Conservation (phyloP, 2,329 filamentous ascomycete species). For the Sordariomycetes sp. region DNA sequence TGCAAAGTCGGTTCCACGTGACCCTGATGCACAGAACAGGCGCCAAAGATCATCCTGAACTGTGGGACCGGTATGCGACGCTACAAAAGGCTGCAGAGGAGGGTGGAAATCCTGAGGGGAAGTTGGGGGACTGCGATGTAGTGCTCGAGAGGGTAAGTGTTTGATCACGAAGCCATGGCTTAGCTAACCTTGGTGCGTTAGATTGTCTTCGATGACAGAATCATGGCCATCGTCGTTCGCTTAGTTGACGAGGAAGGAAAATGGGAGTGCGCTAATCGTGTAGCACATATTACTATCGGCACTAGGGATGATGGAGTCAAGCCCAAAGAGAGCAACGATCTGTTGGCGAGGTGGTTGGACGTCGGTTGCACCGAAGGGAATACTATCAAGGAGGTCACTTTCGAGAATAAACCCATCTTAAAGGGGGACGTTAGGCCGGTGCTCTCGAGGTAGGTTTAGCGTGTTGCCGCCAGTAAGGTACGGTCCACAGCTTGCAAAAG, state of each 20-base stretch:
- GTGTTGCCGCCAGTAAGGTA: too few relatives aligned
- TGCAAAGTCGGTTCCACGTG: constrained; percentile 86
- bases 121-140: constrained; percentile 55
- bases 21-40: constrained; percentile 79
- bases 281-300: constrained; percentile 85
- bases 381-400: constrained; percentile 36
- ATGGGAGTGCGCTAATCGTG: constrained; percentile 65
- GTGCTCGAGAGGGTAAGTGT: constrained; percentile 47
- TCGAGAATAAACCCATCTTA: constrained; percentile 38
- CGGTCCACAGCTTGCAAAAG: too few relatives aligned
- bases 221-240: constrained; percentile 88
- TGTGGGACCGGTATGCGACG: constrained; percentile 68
- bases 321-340: constrained; percentile 86
- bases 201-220: constrained; percentile 73
- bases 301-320: constrained; percentile 69
- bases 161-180: too few relatives aligned
- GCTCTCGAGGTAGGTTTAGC: constrained; percentile 6
- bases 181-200: constrained; percentile 14
- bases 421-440: constrained; percentile 39
- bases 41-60: constrained; percentile 48
- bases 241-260: constrained; percentile 46
- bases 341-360: constrained; percentile 69
- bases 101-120: constrained; percentile 14
- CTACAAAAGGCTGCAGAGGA: constrained; percentile 40
- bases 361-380: constrained; percentile 32